phyloP scores from a whole-genome alignment of 2,329 filamentous ascomycete genomes.

The Apiospora aurea region DNA sequence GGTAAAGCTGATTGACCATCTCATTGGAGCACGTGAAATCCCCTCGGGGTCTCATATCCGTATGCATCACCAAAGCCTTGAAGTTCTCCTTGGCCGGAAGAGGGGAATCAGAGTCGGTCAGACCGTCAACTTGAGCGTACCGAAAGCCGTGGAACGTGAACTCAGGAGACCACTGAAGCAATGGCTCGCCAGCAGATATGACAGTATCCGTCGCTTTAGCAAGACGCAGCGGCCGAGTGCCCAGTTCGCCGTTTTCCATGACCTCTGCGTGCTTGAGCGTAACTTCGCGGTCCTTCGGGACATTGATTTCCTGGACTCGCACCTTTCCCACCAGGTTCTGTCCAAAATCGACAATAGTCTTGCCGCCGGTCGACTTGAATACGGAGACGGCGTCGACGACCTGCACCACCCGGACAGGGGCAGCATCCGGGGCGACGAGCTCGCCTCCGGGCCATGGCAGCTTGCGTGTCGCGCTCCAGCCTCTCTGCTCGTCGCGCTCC shows the following conservation, averaged over 20 bases:
- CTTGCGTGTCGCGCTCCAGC: conserved; percentile 41
- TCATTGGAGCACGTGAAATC: conserved; percentile 58
- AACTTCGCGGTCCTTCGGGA: conserved; percentile 45
- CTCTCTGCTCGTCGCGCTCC: neutral
- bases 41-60: conserved; percentile 45
- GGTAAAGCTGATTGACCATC: conserved; percentile 59
- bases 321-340: conserved; percentile 55
- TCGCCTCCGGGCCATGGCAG: conserved; percentile 32
- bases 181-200: neutral
- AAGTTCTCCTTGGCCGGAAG: conserved; percentile 24
- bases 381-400: conserved; percentile 36
- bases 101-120: conserved; percentile 33
- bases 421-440: conserved; percentile 42
- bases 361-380: conserved; percentile 47
- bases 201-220: neutral
- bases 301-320: conserved; percentile 35
- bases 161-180: conserved; percentile 35
- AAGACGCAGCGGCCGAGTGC: conserved; percentile 29
- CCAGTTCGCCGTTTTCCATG: conserved; percentile 53
- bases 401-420: conserved; percentile 41
- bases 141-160: conserved; percentile 58
- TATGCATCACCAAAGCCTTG: conserved; percentile 34
- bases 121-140: conserved; percentile 51
- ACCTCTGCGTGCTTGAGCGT: conserved; percentile 61
- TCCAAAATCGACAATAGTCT: conserved; percentile 58